Base-by-base conservation (phyloP, 2,329 filamentous ascomycete species). In the Pyrenochaeta sp. region DNA sequence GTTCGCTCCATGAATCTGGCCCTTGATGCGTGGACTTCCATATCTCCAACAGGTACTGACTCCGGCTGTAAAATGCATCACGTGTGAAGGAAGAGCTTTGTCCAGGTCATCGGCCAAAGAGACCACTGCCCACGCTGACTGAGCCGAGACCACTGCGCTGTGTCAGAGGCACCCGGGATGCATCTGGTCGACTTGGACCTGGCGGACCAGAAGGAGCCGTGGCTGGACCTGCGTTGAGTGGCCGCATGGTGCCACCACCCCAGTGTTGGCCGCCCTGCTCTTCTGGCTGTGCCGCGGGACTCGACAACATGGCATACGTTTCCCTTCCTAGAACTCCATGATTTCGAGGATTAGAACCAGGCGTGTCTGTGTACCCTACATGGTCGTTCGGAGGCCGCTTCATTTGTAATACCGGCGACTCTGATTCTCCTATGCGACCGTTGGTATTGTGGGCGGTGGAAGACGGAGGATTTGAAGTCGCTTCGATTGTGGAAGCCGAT, bases 401-500 rank as follows among this genome's bases (percentile, higher is more conserved):
- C 68, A 77, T 73, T 27, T 77, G 75, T 37, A 78, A 49, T 5
- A 78, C 72, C 5, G 76, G 76, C 7, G 75, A 78, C 48, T 77
- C 74, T 19, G 75, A 74, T 25, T 76, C 73, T 19, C 61, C 65
- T 34, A 68, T 56, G 3, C 72, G 69, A 15, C 70, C 68, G 42
- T 72, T 72, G 13, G 55, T 59, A 39, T 67, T 66, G 9, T 65
- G 65, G 24, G 71, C 62, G 7, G 70, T 67, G 13, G 73, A 74
- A 3, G 76, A 78, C 1, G 75, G 76, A 42, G 76, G 76, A 52
- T 78, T 78, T 1, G 76, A 78, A 36, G 68, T 67, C 25, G 74
- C 72, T 58, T 78, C 76, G 42, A 78, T 78, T 2, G 76, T 78
- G 2, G 76, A 78, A 39, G 72, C 76, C 42, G 76, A 78, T 6